phyloP scores from a whole-genome alignment of 371 early-diverging fungal species.

The Mucor indicus region DNA sequence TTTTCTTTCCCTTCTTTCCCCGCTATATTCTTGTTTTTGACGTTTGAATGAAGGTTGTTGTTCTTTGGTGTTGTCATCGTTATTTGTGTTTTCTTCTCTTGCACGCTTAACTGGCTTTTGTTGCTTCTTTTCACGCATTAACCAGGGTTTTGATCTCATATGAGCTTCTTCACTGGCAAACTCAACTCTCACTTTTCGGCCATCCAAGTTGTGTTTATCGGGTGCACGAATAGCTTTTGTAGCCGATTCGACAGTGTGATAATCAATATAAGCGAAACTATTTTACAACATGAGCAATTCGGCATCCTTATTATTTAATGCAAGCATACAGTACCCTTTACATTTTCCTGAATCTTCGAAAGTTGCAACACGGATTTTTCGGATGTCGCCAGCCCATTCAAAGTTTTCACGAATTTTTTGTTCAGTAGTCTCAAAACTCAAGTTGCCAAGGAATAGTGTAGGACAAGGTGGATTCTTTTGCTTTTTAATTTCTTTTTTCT shows the following conservation, averaged over 20 bases:
- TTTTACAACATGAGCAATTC: slow-evolving; percentile 22
- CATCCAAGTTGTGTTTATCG: slow-evolving; percentile 42
- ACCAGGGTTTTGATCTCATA: slow-evolving; percentile 52
- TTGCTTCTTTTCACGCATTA: slow-evolving; percentile 39
- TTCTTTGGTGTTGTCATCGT: neutral
- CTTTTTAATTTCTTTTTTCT: slow-evolving; percentile 37
- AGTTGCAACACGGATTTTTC: slow-evolving; percentile 67
- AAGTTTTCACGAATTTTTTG: slow-evolving; percentile 61
- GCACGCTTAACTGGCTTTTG: slow-evolving; percentile 25
- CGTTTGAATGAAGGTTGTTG: neutral
- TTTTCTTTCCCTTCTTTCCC: neutral
- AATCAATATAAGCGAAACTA: slow-evolving; percentile 64
- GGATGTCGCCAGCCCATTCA: slow-evolving; percentile 61
- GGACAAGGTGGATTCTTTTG: slow-evolving; percentile 65
- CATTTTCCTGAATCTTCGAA: slow-evolving; percentile 76
- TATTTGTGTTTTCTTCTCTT: slow-evolving; percentile 15
- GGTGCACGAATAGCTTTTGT: slow-evolving; percentile 60
- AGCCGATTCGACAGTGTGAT: slow-evolving; percentile 58
- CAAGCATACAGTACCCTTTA: slow-evolving; percentile 56
- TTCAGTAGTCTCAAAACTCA: slow-evolving; percentile 67
- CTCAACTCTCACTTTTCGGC: slow-evolving; percentile 44
- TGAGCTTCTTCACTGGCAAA: slow-evolving; percentile 60
- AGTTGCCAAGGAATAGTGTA: slow-evolving; percentile 81
- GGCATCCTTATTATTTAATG: neutral
- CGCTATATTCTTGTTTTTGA: neutral